A percentile compares a stretch with the other conserved stretches of the same genome.
These are phyloP conservation scores for Rhizodiscina lignyota DNA, from an alignment of 495 filamentous ascomycete species.

Conservation along the genomic window DNA sequence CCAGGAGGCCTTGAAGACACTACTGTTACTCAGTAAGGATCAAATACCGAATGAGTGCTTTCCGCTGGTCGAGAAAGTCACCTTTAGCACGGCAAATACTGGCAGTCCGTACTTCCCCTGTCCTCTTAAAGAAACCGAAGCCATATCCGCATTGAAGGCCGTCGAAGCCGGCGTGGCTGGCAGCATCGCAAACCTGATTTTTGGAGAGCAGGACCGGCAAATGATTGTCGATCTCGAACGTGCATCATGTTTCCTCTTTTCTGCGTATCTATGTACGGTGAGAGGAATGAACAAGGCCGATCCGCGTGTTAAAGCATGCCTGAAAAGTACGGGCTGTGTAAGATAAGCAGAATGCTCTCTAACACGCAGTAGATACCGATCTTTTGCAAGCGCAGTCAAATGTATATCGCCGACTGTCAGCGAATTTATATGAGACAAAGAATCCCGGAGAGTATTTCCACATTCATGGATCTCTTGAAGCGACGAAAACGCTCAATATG, in stretches of 20 bases:
- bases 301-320: slow-evolving; percentile 37
- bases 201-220: slow-evolving; percentile 23
- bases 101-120: slow-evolving; percentile 34
- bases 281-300: slow-evolving; percentile 51
- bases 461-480: slow-evolving; percentile 63
- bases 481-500: slow-evolving; percentile 50
- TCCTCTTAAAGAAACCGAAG: slow-evolving; percentile 56
- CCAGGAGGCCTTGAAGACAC: slow-evolving; percentile 3
- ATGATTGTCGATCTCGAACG: slow-evolving; percentile 47
- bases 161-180: slow-evolving; percentile 52
- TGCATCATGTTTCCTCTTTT: slow-evolving; percentile 50
- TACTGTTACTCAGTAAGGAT: slow-evolving; percentile 6
- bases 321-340: no score
- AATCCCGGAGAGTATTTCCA: slow-evolving; percentile 51
- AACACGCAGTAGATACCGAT: slow-evolving; percentile 72
- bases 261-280: slow-evolving; percentile 54
- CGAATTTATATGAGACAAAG: slow-evolving; percentile 59
- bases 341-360: no score
- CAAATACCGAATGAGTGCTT: slow-evolving; percentile 17
- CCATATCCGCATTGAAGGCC: slow-evolving; percentile 48
- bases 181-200: slow-evolving; percentile 42
- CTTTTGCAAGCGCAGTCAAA: slow-evolving; percentile 52
- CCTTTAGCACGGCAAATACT: slow-evolving; percentile 11
- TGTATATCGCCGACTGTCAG: slow-evolving; percentile 56
- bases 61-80: slow-evolving; percentile 14